Evolutionary conservation across 2,329 filamentous ascomycete species (phyloP).

Genomic region (Penicillium sp.): DNA sequence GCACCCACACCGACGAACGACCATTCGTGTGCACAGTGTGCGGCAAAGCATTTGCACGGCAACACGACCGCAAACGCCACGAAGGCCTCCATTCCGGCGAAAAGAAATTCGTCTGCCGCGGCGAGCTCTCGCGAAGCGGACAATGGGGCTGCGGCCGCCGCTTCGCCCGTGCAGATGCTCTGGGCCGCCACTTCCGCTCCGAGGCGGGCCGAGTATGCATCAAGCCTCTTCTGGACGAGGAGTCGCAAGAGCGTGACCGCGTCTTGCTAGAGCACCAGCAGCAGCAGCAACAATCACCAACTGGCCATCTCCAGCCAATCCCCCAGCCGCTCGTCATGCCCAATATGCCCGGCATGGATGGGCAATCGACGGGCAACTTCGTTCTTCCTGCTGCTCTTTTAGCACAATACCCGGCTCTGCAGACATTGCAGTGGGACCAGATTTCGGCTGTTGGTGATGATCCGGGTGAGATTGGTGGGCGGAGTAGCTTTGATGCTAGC

Average conservation of each 20-base stretch:
- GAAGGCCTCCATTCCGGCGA: slow-evolving; percentile 95
- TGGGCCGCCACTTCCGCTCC: slow-evolving; percentile 91
- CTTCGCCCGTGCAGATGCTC: slow-evolving; percentile 91
- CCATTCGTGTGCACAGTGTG: slow-evolving; percentile 97
- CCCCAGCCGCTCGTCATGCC: slow-evolving; percentile 62
- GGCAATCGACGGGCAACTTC: slow-evolving; percentile 61
- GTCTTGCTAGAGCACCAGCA: slow-evolving; percentile 71
- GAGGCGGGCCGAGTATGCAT: slow-evolving; percentile 96
- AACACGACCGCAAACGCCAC: slow-evolving; percentile 96
- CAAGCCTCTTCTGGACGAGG: slow-evolving; percentile 93
- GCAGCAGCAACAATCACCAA: slow-evolving; percentile 54
- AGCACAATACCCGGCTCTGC: slow-evolving; percentile 90
- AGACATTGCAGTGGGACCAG: slow-evolving; percentile 83
- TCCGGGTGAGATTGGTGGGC: slow-evolving; percentile 62
- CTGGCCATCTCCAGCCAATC: slow-evolving; percentile 60
- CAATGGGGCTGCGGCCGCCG: slow-evolving; percentile 91
- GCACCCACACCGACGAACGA: slow-evolving; percentile 94
- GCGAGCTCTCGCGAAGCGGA: slow-evolving; percentile 76
- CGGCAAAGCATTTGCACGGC: slow-evolving; percentile 93
- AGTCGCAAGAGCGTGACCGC: slow-evolving; percentile 78
- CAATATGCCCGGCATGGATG: slow-evolving; percentile 60
- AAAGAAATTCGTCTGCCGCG: slow-evolving; percentile 97
- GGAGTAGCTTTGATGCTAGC: slow-evolving; percentile 53
- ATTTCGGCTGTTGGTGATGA: slow-evolving; percentile 61
- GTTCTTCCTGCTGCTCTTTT: slow-evolving; percentile 82